Conservation (phyloP, 441 rosid species). For the Adansonia gregorii region DNA sequence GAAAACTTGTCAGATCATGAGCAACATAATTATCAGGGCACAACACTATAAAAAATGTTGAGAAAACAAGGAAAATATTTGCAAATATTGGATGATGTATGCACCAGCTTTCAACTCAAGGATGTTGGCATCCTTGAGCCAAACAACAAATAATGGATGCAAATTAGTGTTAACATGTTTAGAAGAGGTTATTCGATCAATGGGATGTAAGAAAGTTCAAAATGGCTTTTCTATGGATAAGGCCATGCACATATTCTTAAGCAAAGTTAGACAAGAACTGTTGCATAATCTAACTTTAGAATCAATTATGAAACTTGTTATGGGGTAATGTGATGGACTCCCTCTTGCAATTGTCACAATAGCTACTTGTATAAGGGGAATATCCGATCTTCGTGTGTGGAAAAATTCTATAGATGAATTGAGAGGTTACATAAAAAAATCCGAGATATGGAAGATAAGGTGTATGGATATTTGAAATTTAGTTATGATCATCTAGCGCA, state of each 20-base stretch:
- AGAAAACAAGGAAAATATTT: conserved; percentile 34
- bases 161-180: too few species aligned
- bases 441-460: conserved; percentile 30
- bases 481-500: conserved; percentile 45
- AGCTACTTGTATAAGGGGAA: not conserved
- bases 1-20: too few species aligned
- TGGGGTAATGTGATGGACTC: conserved; percentile 36
- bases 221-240: conserved; percentile 30
- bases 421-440: conserved; percentile 37
- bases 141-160: conserved; percentile 25
- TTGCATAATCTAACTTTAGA: conserved; percentile 29
- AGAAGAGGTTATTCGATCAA: too few species aligned
- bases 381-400: not conserved
- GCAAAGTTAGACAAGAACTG: conserved; percentile 31
- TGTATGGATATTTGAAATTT: conserved; percentile 39
- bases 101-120: conserved; percentile 46
- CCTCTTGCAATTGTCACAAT: not conserved
- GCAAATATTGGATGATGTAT: conserved; percentile 39
- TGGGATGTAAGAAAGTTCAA: conserved; percentile 43
- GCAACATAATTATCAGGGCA: too few species aligned
- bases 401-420: not conserved
- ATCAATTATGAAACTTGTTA: conserved; percentile 36
- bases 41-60: conserved; percentile 3
- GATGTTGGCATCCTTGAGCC: conserved; percentile 41
- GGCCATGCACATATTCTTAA: not conserved